phyloP scores from a whole-genome alignment of 2,329 filamentous ascomycete genomes.

The Alternaria infectoria region DNA sequence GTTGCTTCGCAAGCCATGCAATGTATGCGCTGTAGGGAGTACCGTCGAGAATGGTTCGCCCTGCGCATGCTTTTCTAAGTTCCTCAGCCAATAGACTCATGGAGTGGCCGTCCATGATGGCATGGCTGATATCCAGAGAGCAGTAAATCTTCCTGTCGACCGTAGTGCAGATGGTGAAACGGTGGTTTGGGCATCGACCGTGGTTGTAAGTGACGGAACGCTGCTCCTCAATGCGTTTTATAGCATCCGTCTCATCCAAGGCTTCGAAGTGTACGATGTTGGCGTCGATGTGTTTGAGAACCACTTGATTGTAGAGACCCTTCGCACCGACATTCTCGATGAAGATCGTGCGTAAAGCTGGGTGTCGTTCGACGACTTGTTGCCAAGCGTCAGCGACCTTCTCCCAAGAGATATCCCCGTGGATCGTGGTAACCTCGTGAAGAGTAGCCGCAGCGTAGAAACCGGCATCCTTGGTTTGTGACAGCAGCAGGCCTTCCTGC shows the following conservation, averaged over 20 bases:
- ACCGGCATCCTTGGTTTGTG: constrained; percentile 38
- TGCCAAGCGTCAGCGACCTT: constrained; percentile 35
- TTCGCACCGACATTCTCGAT: constrained; percentile 37
- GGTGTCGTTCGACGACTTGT: constrained; percentile 37
- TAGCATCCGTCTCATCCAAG: constrained; percentile 25
- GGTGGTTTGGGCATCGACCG: constrained; percentile 37
- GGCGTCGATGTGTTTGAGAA: constrained; percentile 33
- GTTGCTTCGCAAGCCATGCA: constrained; percentile 33
- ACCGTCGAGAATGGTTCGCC: constrained; percentile 25
- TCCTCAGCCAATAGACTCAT: constrained; percentile 40
- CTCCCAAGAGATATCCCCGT: constrained; percentile 18
- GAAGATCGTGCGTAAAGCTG: constrained; percentile 41
- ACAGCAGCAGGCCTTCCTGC: constrained; percentile 42
- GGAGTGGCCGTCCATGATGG: constrained; percentile 46
- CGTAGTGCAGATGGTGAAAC: constrained; percentile 40
- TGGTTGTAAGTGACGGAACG: constrained; percentile 32
- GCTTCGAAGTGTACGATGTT: constrained; percentile 35
- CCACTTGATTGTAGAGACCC: constrained; percentile 43
- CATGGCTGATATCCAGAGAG: constrained; percentile 44
- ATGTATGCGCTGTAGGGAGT: constrained; percentile 45
- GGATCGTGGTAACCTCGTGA: constrained; percentile 31
- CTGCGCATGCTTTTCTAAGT: constrained; percentile 36
- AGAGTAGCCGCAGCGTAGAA: constrained; percentile 43
- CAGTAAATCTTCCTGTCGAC: constrained; percentile 27
- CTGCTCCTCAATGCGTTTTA: constrained; percentile 28